Percentiles rank a stretch among this genome's conserved stretches.
phyloP scores from a whole-genome alignment of 768 basidiomycete species.

The Trametes coccinea region DNA sequence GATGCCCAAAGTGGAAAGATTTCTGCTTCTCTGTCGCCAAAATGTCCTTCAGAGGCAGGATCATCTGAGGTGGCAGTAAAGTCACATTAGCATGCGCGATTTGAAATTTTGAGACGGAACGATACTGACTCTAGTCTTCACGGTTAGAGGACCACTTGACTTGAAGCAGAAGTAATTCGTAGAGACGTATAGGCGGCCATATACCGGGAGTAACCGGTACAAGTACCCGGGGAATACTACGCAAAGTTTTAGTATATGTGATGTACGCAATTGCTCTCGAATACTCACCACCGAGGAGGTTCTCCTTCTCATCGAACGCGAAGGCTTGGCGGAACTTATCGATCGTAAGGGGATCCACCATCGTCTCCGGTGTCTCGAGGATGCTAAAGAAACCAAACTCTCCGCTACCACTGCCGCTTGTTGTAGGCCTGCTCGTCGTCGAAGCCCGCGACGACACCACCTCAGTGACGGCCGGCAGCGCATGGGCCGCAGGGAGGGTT shows the following conservation, averaged over 20 bases:
- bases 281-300: slow-evolving; percentile 80
- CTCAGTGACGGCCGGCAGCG: slow-evolving; percentile 51
- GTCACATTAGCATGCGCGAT: no score
- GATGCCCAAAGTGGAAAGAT: slow-evolving; percentile 86
- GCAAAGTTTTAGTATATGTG: neutral
- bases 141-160: slow-evolving; percentile 75
- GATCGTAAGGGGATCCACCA: slow-evolving; percentile 58
- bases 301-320: slow-evolving; percentile 88
- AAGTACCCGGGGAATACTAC: slow-evolving; percentile 90
- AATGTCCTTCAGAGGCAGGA: slow-evolving; percentile 88
- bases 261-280: no score
- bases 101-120: neutral
- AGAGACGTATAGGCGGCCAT: slow-evolving; percentile 88
- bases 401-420: slow-evolving; percentile 32
- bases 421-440: slow-evolving; percentile 23
- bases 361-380: slow-evolving; percentile 68
- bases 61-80: slow-evolving; percentile 65
- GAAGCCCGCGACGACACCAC: slow-evolving; percentile 51
- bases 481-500: slow-evolving; percentile 29
- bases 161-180: slow-evolving; percentile 94
- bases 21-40: slow-evolving; percentile 81
- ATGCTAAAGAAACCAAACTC: slow-evolving; percentile 77
- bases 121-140: slow-evolving; percentile 73
- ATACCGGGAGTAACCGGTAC: slow-evolving; percentile 85
- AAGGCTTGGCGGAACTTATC: slow-evolving; percentile 83